Base-by-base conservation (phyloP, 495 filamentous ascomycete species). In the Ramalina peruviana region DNA sequence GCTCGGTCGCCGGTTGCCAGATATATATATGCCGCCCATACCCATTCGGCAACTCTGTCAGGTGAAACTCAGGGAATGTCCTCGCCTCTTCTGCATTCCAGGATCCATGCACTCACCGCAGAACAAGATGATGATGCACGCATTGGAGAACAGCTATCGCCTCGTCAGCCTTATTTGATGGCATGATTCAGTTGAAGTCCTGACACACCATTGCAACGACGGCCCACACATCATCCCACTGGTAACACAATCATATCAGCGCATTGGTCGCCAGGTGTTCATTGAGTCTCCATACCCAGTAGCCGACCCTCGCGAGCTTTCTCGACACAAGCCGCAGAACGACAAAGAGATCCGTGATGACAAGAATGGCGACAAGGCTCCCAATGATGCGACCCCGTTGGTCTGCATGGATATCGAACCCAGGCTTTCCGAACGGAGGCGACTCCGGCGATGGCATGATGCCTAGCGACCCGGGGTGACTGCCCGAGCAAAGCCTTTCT, bases 21-120 rank as follows among this genome's bases (percentile, higher is more conserved):
- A 50, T 39, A 36, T 43, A 54, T 6, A 54, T 45, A 26, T 54
- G 52, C 19, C 52, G n/a, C 25, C 47, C 52, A 19, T 43, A 50
- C 2, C 52, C 52, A 45, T 50, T 36, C 7, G 13, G 27, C 11
- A 54, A n/a, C 16, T 49, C 52, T 54, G 9, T 33, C 23, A 37
- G 4, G 11, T 13, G 20, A 43, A 2, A 13, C 4, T 17, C 21
- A 19, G 33, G 25, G 3, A 2, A 20, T n/a, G 13, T 10, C 17
- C 11, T 15, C 4, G 11, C 27, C 30, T 13, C 30, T 33, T 17
- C 10, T 27, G 15, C 33, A 1, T 13, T 13, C 11, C n/a, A 13
- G 19, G 5, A 39, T 9, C 26, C 11, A 1, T 16, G n/a, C 13
- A 36, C 25, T 36, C n/a, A 36, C 30, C 46, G 36, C 20, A 48